Conservation (phyloP, 805 yeast genomes). For the Wickerhamiella musiphila region DNA sequence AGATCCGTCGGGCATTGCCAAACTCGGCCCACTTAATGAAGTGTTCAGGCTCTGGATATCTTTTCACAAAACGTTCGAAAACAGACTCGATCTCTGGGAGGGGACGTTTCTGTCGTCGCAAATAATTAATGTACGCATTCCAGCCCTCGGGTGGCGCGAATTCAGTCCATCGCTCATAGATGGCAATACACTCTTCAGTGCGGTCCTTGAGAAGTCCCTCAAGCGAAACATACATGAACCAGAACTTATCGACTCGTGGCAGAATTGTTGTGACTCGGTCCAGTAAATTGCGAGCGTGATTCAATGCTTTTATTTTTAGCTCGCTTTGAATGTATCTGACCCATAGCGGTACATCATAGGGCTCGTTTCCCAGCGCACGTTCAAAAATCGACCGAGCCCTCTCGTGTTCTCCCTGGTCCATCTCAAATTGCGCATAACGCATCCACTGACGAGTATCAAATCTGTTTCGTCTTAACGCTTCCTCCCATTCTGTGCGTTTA, state of each 20-base stretch:
- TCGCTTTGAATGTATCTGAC: constrained; percentile 66
- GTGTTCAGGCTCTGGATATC: constrained; percentile 34
- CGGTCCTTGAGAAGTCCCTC: constrained; percentile 68
- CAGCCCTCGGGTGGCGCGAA: constrained; percentile 57
- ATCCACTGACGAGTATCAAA: constrained; percentile 78
- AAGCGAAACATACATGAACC: constrained; percentile 68
- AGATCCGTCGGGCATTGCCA: constrained; percentile 52
- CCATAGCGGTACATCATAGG: constrained; percentile 72
- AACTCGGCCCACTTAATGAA: constrained; percentile 68
- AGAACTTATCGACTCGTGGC: constrained; percentile 69
- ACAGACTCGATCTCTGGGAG: too few relatives aligned
- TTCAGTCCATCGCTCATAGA: constrained; percentile 64
- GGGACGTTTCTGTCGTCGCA: constrained; percentile 48
- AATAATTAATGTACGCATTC: constrained; percentile 59
- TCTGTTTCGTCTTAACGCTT: constrained; percentile 70
- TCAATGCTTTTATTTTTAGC: constrained; percentile 49
- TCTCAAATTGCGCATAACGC: constrained; percentile 77
- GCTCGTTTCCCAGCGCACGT: constrained; percentile 64
- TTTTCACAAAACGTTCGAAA: constrained; percentile 37
- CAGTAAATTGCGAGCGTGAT: constrained; percentile 75
- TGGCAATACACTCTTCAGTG: too few relatives aligned
- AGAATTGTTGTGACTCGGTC: constrained; percentile 58
- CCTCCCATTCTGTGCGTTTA: constrained; percentile 69
- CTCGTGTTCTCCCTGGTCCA: constrained; percentile 56
- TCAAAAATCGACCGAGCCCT: constrained; percentile 81